Percentiles rank a stretch among this genome's conserved stretches.
Evolutionary conservation across 1,284 basidiomycete genomes (phyloP).

Genomic region (Abortiporus biennis): DNA sequence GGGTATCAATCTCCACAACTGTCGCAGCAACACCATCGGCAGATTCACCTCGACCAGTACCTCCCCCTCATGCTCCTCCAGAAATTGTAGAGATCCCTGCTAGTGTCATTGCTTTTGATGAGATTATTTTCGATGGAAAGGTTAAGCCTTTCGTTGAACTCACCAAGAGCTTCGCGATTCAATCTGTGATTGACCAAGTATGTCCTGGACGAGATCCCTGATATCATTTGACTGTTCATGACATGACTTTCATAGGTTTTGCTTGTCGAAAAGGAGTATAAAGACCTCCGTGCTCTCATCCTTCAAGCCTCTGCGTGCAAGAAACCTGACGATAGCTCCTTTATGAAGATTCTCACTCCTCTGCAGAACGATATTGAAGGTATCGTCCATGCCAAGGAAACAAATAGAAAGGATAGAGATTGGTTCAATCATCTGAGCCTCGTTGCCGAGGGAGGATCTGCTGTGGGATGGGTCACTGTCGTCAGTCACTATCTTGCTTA

Average conservation of each 20-base stretch:
- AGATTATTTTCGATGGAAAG: slow-evolving; percentile 64
- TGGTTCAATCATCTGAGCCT: slow-evolving; percentile 81
- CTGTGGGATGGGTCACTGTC: slow-evolving; percentile 89
- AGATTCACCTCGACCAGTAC: slow-evolving; percentile 33
- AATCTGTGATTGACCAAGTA: slow-evolving; percentile 74
- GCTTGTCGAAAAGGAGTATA: slow-evolving; percentile 66
- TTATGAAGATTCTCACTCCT: slow-evolving; percentile 64
- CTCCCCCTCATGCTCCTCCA: slow-evolving; percentile 32
- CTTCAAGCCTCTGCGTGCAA: slow-evolving; percentile 67
- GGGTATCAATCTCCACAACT: slow-evolving; percentile 8
- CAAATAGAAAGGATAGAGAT: slow-evolving; percentile 75
- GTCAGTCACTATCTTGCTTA: slow-evolving; percentile 38
- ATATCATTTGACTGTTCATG: too few species aligned
- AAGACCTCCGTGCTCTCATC: slow-evolving; percentile 66
- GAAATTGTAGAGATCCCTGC: slow-evolving; percentile 42
- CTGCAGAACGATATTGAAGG: slow-evolving; percentile 73
- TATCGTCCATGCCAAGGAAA: slow-evolving; percentile 79
- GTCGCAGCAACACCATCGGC: slow-evolving; percentile 19
- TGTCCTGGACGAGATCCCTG: too few species aligned
- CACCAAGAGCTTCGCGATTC: slow-evolving; percentile 69
- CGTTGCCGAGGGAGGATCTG: slow-evolving; percentile 78
- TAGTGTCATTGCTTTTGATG: slow-evolving; percentile 71
- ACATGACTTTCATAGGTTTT: slow-evolving; percentile 62
- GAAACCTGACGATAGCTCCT: slow-evolving; percentile 59
- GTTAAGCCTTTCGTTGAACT: slow-evolving; percentile 72